A percentile compares a stretch with the other conserved stretches of the same genome.
These are phyloP conservation scores for Fomitopsis palustris DNA, from an alignment of 1,284 basidiomycete species.

Conservation along the genomic window DNA sequence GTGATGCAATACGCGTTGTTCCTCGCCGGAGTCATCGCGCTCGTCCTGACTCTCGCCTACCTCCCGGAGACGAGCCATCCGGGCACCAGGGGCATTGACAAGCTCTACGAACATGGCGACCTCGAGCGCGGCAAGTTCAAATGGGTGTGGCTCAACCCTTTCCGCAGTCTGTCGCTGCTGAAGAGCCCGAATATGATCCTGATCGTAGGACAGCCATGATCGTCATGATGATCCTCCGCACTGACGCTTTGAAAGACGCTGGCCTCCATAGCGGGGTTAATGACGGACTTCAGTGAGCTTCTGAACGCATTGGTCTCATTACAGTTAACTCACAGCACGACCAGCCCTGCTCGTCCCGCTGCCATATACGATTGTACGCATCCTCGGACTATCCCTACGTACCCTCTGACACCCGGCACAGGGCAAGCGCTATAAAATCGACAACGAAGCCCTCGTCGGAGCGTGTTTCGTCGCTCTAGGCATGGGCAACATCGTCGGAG, in stretches of 20 bases:
- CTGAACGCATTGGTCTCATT: background rate
- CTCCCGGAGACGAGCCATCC: slow-evolving; percentile 72
- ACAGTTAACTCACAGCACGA: background rate
- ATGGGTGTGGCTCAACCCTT: slow-evolving; percentile 57
- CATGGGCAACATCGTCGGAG: slow-evolving; percentile 57
- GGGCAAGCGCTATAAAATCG: slow-evolving; percentile 56
- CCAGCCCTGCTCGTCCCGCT: slow-evolving; percentile 38
- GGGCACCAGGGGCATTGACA: slow-evolving; percentile 17
- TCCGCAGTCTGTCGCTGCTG: slow-evolving; percentile 48
- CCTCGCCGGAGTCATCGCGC: slow-evolving; percentile 41
- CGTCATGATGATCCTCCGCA: background rate
- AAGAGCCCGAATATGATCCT: slow-evolving; percentile 55
- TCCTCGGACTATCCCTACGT: background rate
- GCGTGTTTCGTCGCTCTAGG: slow-evolving; percentile 59
- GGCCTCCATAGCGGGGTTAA: slow-evolving; percentile 32
- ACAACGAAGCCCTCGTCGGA: slow-evolving; percentile 56
- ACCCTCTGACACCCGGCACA: slow-evolving; percentile 18
- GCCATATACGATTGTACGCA: slow-evolving; percentile 36
- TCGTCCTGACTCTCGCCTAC: slow-evolving; percentile 38
- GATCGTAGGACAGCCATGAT: slow-evolving; percentile 34
- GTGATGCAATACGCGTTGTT: slow-evolving; percentile 56
- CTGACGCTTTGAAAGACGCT: slow-evolving; percentile 32
- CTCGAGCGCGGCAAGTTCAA: slow-evolving; percentile 19
- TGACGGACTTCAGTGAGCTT: slow-evolving; percentile 44
- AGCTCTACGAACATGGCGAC: slow-evolving; percentile 25